Percentiles rank a stretch among this genome's conserved stretches.
Conservation (phyloP, 2,329 filamentous ascomycete genomes). For the Claviceps maximensis region DNA sequence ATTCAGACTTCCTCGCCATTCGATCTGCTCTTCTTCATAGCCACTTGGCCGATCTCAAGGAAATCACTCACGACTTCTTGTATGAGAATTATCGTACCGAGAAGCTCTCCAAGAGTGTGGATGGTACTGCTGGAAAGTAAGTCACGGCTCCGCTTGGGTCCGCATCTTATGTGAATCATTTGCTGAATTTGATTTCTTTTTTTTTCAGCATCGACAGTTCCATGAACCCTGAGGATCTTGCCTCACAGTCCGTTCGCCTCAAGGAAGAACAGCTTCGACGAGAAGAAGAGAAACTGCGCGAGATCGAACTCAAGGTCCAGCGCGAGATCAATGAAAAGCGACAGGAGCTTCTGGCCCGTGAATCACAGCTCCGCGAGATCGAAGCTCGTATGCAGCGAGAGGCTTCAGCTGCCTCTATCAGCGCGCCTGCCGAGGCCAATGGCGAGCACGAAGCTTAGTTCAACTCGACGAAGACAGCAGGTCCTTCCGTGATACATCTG, state of each 20-base stretch:
- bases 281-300: constrained; percentile 98
- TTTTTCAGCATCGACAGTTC: constrained; percentile 49
- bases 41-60: constrained; percentile 95
- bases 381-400: constrained; percentile 94
- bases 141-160: constrained; percentile 27
- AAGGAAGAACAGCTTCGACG: constrained; percentile 99
- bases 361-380: constrained; percentile 97
- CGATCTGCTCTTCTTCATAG: constrained; percentile 93
- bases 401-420: constrained; percentile 33
- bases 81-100: constrained; percentile 99
- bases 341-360: constrained; percentile 91
- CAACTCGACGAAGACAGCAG: constrained; percentile 15
- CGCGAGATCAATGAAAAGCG: constrained; percentile 99
- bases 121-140: constrained; percentile 77
- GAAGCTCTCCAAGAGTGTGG: constrained; percentile 99
- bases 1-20: constrained; percentile 97
- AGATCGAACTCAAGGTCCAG: constrained; percentile 99
- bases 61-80: constrained; percentile 98
- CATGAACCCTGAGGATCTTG: constrained; percentile 96
- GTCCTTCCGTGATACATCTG: constrained; percentile 20
- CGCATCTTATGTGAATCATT: not conserved
- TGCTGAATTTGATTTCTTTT: constrained; percentile 24
- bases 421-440: constrained; percentile 36
- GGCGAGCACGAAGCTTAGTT: constrained; percentile 40
- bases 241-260: constrained; percentile 90